Percentiles rank a stretch among this genome's conserved stretches.
Conservation (phyloP, 2,329 filamentous ascomycete species). For the Epichloe amarillans region DNA sequence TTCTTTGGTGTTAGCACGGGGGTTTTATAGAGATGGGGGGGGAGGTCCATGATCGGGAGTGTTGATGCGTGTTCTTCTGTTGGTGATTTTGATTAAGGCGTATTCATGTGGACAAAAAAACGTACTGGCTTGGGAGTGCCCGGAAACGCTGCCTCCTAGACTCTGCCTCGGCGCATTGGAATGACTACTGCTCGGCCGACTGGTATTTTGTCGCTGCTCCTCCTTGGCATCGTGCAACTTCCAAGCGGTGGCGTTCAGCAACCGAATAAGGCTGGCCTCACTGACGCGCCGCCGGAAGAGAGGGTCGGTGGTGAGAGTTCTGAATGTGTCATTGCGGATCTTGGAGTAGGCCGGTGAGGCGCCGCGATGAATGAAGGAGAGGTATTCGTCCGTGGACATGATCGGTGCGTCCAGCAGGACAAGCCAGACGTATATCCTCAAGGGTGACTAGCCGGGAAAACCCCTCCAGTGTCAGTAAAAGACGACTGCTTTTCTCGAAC, state of each 20-base stretch:
- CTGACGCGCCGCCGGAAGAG: constrained; percentile 90
- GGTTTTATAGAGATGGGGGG: neutral
- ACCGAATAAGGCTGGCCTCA: constrained; percentile 84
- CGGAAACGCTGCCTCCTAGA: constrained; percentile 21
- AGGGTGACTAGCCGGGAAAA: constrained; percentile 52
- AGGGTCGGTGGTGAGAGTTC: constrained; percentile 91
- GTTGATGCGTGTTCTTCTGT: neutral
- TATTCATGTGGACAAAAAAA: constrained; percentile 16
- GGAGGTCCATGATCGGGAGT: neutral
- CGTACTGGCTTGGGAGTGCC: constrained; percentile 25
- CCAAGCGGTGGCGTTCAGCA: constrained; percentile 94
- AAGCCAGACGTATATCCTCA: constrained; percentile 93
- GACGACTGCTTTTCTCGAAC: neutral
- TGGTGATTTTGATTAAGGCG: neutral
- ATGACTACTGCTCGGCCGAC: constrained; percentile 25
- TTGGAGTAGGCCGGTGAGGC: constrained; percentile 92
- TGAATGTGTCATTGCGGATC: constrained; percentile 96
- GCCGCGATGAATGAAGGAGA: constrained; percentile 80
- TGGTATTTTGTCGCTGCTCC: constrained; percentile 23
- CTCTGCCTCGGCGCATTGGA: constrained; percentile 20
- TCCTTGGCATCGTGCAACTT: constrained; percentile 68
- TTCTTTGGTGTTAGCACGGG: constrained; percentile 37
- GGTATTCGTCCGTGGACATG: constrained; percentile 75
- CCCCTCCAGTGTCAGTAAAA: neutral
- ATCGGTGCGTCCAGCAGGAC: constrained; percentile 82